These are phyloP conservation scores for Colletotrichum karsti DNA, from an alignment of 2,329 filamentous ascomycete species.

Conservation along the genomic window DNA sequence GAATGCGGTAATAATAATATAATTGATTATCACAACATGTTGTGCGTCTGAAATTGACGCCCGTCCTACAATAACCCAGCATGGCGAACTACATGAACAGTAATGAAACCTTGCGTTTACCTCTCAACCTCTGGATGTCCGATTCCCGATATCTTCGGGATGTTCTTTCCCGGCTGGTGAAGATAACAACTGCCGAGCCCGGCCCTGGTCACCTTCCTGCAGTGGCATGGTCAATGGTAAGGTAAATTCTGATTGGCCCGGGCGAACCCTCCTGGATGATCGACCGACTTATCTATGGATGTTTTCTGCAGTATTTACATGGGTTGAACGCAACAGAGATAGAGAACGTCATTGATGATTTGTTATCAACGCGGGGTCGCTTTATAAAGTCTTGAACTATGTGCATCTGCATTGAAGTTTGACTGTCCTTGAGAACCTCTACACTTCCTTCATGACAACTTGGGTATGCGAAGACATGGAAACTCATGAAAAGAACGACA, in stretches of 20 bases:
- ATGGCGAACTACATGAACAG: no score
- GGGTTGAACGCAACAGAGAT: not conserved
- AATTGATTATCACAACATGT: not conserved
- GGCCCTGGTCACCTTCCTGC: constrained; percentile 10
- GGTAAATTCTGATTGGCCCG: not conserved
- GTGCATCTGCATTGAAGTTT: not conserved
- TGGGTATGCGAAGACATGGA: not conserved
- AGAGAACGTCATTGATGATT: constrained; percentile 1
- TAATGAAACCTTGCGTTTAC: no score
- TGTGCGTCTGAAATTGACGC: not conserved
- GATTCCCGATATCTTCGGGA: constrained; percentile 5
- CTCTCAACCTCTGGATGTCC: not conserved
- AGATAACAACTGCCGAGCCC: constrained; percentile 20
- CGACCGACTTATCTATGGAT: constrained; percentile 1
- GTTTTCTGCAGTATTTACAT: not conserved
- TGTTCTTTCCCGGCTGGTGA: constrained; percentile 1
- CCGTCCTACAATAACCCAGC: no score
- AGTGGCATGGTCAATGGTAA: not conserved
- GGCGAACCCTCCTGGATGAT: not conserved
- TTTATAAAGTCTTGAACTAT: no score
- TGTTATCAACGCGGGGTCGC: not conserved
- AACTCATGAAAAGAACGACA: not conserved
- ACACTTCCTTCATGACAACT: not conserved
- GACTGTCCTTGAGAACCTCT: not conserved
- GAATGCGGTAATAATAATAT: not conserved